Evolutionary conservation across 306 rosid genomes (phyloP).

Genomic region (Trichosanthes truncata): DNA sequence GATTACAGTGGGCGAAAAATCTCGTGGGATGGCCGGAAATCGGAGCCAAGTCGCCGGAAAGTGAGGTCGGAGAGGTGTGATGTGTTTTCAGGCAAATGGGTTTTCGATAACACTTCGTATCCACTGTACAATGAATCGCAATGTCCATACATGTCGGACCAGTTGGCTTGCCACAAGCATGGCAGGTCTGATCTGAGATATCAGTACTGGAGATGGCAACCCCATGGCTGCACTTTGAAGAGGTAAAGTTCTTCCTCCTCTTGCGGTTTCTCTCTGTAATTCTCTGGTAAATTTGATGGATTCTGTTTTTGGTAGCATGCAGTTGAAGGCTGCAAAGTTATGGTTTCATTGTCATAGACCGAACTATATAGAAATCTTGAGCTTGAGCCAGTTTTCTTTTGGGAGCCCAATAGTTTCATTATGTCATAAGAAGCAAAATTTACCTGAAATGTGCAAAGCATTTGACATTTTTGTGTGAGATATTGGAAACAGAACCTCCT

Average conservation of each 20-base stretch:
- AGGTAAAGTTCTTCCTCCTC: conserved; percentile 28
- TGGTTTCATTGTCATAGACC: not conserved
- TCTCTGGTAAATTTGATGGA: not conserved
- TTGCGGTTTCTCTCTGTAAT: not conserved
- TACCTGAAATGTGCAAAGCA: not conserved
- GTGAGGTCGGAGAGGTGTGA: conserved; percentile 51
- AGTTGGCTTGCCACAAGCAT: conserved; percentile 91
- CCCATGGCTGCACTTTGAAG: conserved; percentile 83
- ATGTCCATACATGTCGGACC: conserved; percentile 98
- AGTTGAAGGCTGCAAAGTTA: not conserved
- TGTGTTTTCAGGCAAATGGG: conserved; percentile 84
- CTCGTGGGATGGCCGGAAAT: conserved; percentile 24
- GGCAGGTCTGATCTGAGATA: conserved; percentile 81
- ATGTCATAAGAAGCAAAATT: not conserved
- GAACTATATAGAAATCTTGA: not conserved
- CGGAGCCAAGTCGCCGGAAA: conserved; percentile 21
- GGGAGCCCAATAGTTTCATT: not conserved
- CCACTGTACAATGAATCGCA: conserved; percentile 61
- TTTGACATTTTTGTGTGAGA: not conserved
- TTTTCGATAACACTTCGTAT: conserved; percentile 60
- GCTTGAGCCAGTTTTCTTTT: not conserved
- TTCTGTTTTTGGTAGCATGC: not conserved
- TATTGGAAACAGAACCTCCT: not conserved
- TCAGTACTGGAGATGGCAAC: conserved; percentile 94
- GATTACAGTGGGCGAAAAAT: conserved; percentile 72